Percentiles rank a stretch among this genome's conserved stretches.
These are phyloP conservation scores for Stachybotrys chlorohalonatus DNA, from an alignment of 2,329 filamentous ascomycete genomes.

Conservation along the genomic window DNA sequence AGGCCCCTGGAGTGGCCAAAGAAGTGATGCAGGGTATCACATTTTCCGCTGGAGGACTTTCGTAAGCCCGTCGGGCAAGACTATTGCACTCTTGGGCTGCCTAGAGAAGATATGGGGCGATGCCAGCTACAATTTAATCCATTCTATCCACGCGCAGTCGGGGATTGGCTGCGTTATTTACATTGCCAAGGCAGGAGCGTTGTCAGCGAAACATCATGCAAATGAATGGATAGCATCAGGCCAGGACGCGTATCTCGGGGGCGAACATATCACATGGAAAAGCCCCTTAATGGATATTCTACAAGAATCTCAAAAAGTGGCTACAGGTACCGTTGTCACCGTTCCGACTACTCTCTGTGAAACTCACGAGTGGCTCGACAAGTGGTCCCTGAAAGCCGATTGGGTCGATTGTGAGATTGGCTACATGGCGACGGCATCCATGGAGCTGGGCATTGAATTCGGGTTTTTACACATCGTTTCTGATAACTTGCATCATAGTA, in stretches of 20 bases:
- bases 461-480: background rate
- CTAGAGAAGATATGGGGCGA: background rate
- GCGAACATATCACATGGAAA: background rate
- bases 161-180: background rate
- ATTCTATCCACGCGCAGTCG: background rate
- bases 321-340: background rate
- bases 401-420: background rate
- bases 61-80: background rate
- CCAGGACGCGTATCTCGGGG: background rate
- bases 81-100: background rate
- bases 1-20: background rate
- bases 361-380: background rate
- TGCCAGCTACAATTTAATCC: background rate
- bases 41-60: background rate
- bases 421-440: background rate
- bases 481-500: background rate
- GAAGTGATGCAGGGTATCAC: background rate
- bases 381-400: background rate
- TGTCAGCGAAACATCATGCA: background rate
- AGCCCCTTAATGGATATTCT: background rate
- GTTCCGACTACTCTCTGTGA: background rate
- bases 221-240: conserved; percentile 1
- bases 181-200: background rate
- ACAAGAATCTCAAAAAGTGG: background rate
- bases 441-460: background rate